Evolutionary conservation across 306 rosid genomes (phyloP), one percentile per base, ranked within the genome.

Genomic region (Quercus berberidifolia): DNA sequence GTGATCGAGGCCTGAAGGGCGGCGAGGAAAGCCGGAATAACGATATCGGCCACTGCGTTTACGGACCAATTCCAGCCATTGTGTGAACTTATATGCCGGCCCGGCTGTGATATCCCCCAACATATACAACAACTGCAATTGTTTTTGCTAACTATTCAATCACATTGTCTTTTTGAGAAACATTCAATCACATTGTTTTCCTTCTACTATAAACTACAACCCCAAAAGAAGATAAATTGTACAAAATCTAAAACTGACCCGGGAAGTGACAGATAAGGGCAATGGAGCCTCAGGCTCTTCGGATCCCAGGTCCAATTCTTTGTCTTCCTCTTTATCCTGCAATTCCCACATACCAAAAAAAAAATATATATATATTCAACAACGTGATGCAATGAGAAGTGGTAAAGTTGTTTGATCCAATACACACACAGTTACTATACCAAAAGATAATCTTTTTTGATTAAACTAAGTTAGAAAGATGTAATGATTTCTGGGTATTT

Each of bases 61-160:
- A 82, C 99, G 99, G 63, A 95, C 94, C 91, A 90, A 83, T 71
- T 91, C 93, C 81, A 95, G 90, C 98, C 99, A 95, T 90, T 91
- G 92, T 63, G 93, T 86, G 90, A 95, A 87, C 75, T 84, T 88
- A 83, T 85, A 87, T 75, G 96, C 93, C 35, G 94, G 93, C 81
- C 94, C 98, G 18, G 97, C 68, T 55, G 97, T 55, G 43, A 93
- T 85, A 83, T 93, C 99, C 68, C 93, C 97, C 94, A 93, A 88
- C 98, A 93, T 89, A 81, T 89, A 92, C 88, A 91, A 85, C 26
- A 72, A 91, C 99, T 95, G 90, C 81, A 88, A 79, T 76, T 5
- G 12, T 46, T 46, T 12, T 49, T 49, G 15, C 54, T 49, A 11
- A 49, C 54, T 49, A 49, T 49, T 49, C 54, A 49, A 49, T 49